These are phyloP conservation scores for Psilocybe cyanescens DNA, from an alignment of 768 basidiomycete species.

Conservation along the genomic window DNA sequence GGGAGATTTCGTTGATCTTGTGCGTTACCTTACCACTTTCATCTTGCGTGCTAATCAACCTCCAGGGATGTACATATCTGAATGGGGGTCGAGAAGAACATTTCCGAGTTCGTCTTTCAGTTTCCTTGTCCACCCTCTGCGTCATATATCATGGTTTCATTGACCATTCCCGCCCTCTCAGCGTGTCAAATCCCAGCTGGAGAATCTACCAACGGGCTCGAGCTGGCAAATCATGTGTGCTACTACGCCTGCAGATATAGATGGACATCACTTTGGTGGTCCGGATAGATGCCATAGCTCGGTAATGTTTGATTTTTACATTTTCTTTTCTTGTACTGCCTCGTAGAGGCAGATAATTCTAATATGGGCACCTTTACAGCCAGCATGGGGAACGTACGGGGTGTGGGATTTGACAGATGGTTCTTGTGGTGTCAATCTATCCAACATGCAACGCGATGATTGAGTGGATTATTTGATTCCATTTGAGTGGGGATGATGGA, in stretches of 20 bases:
- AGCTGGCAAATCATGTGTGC: constrained; percentile 36
- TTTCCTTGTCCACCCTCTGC: too few species aligned
- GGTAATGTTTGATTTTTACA: constrained; percentile 7
- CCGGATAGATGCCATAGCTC: constrained; percentile 26
- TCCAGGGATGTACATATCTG: constrained; percentile 22
- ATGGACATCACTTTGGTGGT: constrained; percentile 25
- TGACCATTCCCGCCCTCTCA: not conserved
- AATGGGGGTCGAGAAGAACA: not conserved
- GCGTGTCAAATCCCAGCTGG: constrained; percentile 27
- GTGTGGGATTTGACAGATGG: constrained; percentile 12
- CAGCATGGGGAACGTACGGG: constrained; percentile 7
- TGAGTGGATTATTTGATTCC: too few species aligned
- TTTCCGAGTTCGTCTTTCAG: constrained; percentile 13
- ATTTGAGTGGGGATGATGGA: too few species aligned
- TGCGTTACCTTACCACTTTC: constrained; percentile 7
- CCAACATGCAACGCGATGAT: too few species aligned
- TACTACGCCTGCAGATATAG: constrained; percentile 31
- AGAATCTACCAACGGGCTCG: constrained; percentile 28
- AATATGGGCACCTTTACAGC: not conserved
- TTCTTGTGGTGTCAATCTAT: not conserved
- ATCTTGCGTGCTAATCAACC: not conserved
- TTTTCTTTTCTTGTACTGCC: too few species aligned
- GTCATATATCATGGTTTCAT: too few species aligned
- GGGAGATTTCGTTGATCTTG: constrained; percentile 30
- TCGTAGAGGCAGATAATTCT: not conserved